Evolutionary conservation across 108 stramenopile species (phyloP).

Genomic region (Nitzschia inconspicua): DNA sequence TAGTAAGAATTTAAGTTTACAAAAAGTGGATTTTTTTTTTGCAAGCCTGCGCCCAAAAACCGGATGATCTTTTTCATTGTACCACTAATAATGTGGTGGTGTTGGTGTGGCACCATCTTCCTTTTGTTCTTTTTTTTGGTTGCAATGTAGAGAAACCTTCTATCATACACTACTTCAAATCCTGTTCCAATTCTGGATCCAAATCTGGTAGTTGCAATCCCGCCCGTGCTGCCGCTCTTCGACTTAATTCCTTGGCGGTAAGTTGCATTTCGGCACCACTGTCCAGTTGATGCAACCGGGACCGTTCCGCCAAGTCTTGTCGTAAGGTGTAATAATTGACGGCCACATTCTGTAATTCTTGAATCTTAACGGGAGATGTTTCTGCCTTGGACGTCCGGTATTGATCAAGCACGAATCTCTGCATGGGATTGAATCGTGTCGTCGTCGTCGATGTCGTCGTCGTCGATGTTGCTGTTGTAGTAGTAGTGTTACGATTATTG

Average conservation of each 20-base stretch:
- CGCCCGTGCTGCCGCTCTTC: slow-evolving; percentile 71
- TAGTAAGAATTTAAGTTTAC: no score
- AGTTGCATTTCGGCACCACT: slow-evolving; percentile 71
- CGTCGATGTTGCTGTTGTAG: not conserved
- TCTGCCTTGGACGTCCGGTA: slow-evolving; percentile 27
- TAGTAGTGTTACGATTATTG: not conserved
- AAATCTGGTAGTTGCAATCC: slow-evolving; percentile 66
- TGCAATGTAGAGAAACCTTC: no score
- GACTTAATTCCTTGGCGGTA: slow-evolving; percentile 70
- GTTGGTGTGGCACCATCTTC: no score
- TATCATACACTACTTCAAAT: no score
- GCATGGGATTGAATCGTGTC: slow-evolving; percentile 3
- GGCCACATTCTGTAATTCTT: slow-evolving; percentile 31
- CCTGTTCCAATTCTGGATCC: slow-evolving; percentile 25
- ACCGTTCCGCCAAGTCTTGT: slow-evolving; percentile 58
- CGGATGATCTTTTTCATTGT: no score
- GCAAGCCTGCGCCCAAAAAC: no score
- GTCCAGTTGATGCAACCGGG: slow-evolving; percentile 64
- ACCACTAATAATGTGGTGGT: no score
- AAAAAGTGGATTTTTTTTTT: no score
- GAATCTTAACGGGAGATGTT: slow-evolving; percentile 9
- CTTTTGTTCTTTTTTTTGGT: no score
- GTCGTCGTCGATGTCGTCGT: not conserved
- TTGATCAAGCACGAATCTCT: slow-evolving; percentile 20
- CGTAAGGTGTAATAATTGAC: slow-evolving; percentile 52